phyloP scores from a whole-genome alignment of 2,329 filamentous ascomycete species.

The Scedosporium boydii region DNA sequence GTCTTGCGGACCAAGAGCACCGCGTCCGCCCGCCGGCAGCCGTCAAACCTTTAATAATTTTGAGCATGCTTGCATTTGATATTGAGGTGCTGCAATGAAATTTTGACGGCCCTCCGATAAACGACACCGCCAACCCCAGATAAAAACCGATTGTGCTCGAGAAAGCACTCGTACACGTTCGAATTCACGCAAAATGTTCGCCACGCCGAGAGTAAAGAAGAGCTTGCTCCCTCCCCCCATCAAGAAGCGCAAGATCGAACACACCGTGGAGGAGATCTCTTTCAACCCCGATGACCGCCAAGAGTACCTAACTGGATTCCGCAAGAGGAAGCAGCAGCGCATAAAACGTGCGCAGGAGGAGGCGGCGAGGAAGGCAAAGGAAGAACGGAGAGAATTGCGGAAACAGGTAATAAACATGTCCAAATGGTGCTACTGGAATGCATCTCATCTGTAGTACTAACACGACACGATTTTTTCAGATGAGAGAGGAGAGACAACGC shows the following conservation, averaged over 20 bases:
- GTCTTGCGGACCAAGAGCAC: too few relatives aligned
- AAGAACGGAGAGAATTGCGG: slow-evolving; percentile 65
- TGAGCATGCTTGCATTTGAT: neutral
- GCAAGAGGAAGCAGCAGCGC: slow-evolving; percentile 85
- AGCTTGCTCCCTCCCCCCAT: slow-evolving; percentile 43
- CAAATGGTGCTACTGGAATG: neutral
- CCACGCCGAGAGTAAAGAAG: slow-evolving; percentile 50
- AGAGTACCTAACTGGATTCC: slow-evolving; percentile 91
- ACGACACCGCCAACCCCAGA: neutral
- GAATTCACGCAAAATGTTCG: slow-evolving; percentile 26
- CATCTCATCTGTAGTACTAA: neutral
- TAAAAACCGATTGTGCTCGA: neutral
- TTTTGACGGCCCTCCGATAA: neutral
- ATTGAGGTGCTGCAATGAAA: neutral
- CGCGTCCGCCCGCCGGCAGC: neutral
- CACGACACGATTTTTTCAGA: slow-evolving; percentile 33
- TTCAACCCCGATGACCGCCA: slow-evolving; percentile 74
- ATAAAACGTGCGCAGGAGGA: slow-evolving; percentile 78
- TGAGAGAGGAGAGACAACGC: slow-evolving; percentile 72
- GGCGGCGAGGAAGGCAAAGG: slow-evolving; percentile 64
- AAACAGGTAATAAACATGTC: slow-evolving; percentile 55
- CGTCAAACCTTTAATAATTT: neutral
- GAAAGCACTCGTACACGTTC: too few relatives aligned
- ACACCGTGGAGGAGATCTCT: slow-evolving; percentile 64
- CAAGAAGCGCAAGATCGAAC: slow-evolving; percentile 57